Conservation (phyloP, 2,329 filamentous ascomycete species). For the Colletotrichum viniferum region DNA sequence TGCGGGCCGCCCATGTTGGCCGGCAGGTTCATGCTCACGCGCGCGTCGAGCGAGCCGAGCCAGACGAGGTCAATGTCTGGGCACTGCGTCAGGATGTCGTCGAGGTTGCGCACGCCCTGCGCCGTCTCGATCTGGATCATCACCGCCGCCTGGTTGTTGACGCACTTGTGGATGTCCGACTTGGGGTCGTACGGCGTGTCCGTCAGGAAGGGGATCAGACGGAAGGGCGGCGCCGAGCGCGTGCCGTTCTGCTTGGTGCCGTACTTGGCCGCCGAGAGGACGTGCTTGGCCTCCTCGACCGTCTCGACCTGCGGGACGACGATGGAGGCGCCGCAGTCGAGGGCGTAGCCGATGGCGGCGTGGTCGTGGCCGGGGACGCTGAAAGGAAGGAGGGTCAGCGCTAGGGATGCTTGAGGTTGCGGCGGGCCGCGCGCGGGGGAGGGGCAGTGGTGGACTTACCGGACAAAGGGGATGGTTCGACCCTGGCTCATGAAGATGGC, state of each 20-base stretch:
- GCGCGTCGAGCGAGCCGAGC: conserved; percentile 48
- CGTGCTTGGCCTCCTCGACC: conserved; percentile 47
- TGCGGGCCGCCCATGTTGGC: conserved; percentile 31
- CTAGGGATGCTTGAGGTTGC: neutral
- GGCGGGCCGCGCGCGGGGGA: neutral
- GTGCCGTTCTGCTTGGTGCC: conserved; percentile 42
- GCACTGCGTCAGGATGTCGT: conserved; percentile 49
- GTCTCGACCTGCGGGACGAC: conserved; percentile 53
- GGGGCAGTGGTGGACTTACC: conserved; percentile 19
- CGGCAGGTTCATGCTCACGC: conserved; percentile 48
- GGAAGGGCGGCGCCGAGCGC: conserved; percentile 50
- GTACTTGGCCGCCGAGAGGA: conserved; percentile 47
- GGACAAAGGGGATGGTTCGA: conserved; percentile 47
- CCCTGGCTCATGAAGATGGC: conserved; percentile 50
- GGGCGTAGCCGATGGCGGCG: conserved; percentile 48
- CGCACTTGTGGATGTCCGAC: conserved; percentile 39
- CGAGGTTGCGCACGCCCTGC: conserved; percentile 49
- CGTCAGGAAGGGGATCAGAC: conserved; percentile 42
- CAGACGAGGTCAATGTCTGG: conserved; percentile 52
- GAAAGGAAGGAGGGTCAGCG: neutral
- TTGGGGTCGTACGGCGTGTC: conserved; percentile 37
- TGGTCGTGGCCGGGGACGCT: conserved; percentile 49
- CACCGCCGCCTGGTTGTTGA: conserved; percentile 52
- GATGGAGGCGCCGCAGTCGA: conserved; percentile 53
- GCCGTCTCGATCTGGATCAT: conserved; percentile 53